Conservation (phyloP, 2,329 filamentous ascomycete species). For the Canariomyces notabilis region DNA sequence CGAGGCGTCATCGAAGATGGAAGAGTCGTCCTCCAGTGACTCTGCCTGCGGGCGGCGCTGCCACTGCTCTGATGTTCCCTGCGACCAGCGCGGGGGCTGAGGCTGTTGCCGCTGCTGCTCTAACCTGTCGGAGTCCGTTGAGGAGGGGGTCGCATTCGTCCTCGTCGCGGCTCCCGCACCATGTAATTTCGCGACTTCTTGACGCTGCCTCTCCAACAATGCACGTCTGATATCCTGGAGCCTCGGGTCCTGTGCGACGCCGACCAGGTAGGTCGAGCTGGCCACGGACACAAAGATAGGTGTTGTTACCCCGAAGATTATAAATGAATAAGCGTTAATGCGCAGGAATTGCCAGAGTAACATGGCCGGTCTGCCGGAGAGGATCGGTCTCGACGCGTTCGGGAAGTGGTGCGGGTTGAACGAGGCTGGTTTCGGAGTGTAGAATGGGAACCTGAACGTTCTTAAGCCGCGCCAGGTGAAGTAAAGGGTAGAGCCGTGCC, state of each 20-base stretch:
- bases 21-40: conserved; percentile 16
- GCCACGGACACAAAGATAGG: conserved; percentile 6
- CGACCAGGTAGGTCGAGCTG: conserved; percentile 4
- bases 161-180: too few species aligned
- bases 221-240: not conserved
- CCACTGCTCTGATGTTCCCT: conserved; percentile 1
- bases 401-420: conserved; percentile 21
- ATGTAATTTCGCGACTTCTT: too few species aligned
- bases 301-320: conserved; percentile 1
- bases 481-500: conserved; percentile 5
- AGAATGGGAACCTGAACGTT: conserved; percentile 22
- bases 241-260: not conserved
- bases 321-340: conserved; percentile 8
- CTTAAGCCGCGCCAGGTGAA: conserved; percentile 11
- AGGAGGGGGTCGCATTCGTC: not conserved
- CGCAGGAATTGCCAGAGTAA: conserved; percentile 16
- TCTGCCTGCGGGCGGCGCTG: not conserved
- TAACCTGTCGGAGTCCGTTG: not conserved
- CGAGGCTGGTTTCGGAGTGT: conserved; percentile 14
- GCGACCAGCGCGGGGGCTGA: conserved; percentile 5
- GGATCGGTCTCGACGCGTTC: not conserved
- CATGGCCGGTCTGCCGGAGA: conserved; percentile 10
- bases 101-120: conserved; percentile 7
- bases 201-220: too few species aligned
- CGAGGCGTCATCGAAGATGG: conserved; percentile 24